Evolutionary conservation across 257 asterid species (phyloP), one percentile per base, ranked within the genome.

Genomic region (Phtheirospermum japonicum): DNA sequence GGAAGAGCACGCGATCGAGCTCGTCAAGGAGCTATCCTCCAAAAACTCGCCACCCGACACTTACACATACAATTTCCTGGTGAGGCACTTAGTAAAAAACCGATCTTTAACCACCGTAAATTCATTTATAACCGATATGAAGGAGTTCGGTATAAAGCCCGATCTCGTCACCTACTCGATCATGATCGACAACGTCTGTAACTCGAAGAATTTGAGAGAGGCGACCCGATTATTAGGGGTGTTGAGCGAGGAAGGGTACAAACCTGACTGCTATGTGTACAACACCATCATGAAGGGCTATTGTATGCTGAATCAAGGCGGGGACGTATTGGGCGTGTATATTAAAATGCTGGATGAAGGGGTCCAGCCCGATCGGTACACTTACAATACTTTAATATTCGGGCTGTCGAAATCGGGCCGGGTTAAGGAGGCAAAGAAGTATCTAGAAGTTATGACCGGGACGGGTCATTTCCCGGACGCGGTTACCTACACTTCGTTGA

Each of bases 181-280:
- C 50, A 85, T 93, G 97, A 93, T 93, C 66, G 96, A 87, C 66
- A 93, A 93, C 73, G 99, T 89, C 33, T 93, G 97, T 66, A 93
- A 93, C 70, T 63, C 83, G 64, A 83, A 87, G 86, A 85, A 93
- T 73, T 75, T 89, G n/a, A 80, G 97, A 66, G 99, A 92, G 67
- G 99, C 99, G 3, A 80, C 73, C 30, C 67, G 94, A 66, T 74
- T 93, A 32, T 64, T 89, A 67, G 77, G 57, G 4, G 74, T 92
- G 54, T 64, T 92, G 81, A 77, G 80, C 40, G 81, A 83, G 69
- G 96, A 85, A 71, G 99, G 99, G 13, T 79, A 33, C 70, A 89
- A 86, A 73, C 95, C 95, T 18, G 97, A 92, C 79, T 76, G 83
- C 76, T 92, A 86, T 46, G 95, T 89, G 65, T 92, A 82, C 67